Conservation (phyloP, 306 rosid genomes). For the Cucumis sativus region Cucumber_9930_V3 NC_026655.2:16120001-16120500, state of each 20-base stretch:
- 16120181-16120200: conserved; percentile 53
- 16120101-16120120: conserved; percentile 34
- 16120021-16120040: neutral
- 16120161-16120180: conserved; percentile 43
- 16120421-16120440: neutral
- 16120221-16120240: conserved; percentile 9
- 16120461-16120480: neutral
- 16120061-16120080: neutral
- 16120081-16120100: conserved; percentile 19
- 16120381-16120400: neutral
- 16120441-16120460: neutral
- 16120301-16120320: too few species aligned
- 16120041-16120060: neutral
- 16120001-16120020: conserved; percentile 26
- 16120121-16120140: conserved; percentile 36
- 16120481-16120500: neutral
- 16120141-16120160: conserved; percentile 41
- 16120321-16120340: neutral
- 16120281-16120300: neutral
- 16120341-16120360: neutral
- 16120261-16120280: neutral
- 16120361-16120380: neutral
- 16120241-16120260: conserved; percentile 31
- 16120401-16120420: neutral
- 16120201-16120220: conserved; percentile 42